Base-by-base conservation (phyloP, 805 yeast genomes). In the Vanderwaltozyma verrucispora region DNA sequence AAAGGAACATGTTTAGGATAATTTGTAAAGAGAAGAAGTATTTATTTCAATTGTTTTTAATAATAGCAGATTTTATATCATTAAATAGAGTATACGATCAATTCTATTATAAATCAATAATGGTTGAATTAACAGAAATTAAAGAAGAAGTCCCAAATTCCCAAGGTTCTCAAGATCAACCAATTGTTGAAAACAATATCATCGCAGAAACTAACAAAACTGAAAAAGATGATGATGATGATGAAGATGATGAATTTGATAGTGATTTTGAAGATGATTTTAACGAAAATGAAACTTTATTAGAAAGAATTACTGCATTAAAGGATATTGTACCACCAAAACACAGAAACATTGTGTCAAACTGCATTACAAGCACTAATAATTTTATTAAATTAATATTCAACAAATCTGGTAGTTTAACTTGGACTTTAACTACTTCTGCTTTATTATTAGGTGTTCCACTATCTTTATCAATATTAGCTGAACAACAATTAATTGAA, bases 401-500 rank as follows among this genome's bases (percentile, higher is more conserved):
- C 38, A 54, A 68, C 43, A 77, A 75, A 48, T 69, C 83, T 43
- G 96, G 96, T 43, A 72, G 73, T 49, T 67, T 82, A 28, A 70
- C 88, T 48, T 92, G 97, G 97, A 72, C 81, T 43, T 47, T 85
- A 40, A 77, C 96, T 11, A 79, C 97, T 11, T 74, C 92, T 30
- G 77, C 84, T 30, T 67, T 92, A 51, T 72, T 92, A 45, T 68
- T 92, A 51, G 96, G 96, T 59, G 94, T 87, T 33, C 99, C 99
- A 46, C 72, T 85, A 51, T 79, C 95, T 8, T 69, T 92, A 52
- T 80, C 95, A 37, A 83, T 92, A 51, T 71, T 92, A 53, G 78
- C 87, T 43, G 96, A 89, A 68, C 94, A 87, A 59, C 96, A 89
- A 68, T 74, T 88, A 60, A 77, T 80, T 58, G 96, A 88, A 67